Evolutionary conservation across 768 basidiomycete species (phyloP).

Genomic region (Leucogyrophana mollusca): DNA sequence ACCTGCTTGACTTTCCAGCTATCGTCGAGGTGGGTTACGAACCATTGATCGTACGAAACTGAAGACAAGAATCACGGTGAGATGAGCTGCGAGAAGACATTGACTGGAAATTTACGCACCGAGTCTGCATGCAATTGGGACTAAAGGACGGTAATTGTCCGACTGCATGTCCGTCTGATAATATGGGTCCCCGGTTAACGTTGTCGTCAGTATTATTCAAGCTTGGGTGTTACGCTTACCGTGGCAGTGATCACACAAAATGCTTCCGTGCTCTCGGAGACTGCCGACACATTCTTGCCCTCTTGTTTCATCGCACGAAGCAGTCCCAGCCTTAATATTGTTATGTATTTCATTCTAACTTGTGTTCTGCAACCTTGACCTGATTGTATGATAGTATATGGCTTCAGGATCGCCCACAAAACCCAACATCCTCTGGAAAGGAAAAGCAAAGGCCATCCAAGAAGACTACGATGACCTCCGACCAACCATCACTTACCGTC

Average conservation of each 20-base stretch:
- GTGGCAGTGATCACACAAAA: too few species aligned
- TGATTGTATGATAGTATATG: too few species aligned
- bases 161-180: slow-evolving; percentile 5
- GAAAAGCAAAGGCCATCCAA: slow-evolving; percentile 47
- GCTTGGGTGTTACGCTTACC: too few species aligned
- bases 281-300: too few species aligned
- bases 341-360: too few species aligned
- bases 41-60: slow-evolving; percentile 79
- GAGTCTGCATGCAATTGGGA: slow-evolving; percentile 56
- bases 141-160: slow-evolving; percentile 13
- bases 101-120: slow-evolving; percentile 36
- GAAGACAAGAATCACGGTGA: slow-evolving; percentile 1
- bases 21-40: slow-evolving; percentile 65
- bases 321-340: too few species aligned
- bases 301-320: too few species aligned
- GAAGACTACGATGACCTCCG: slow-evolving; percentile 59
- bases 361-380: too few species aligned
- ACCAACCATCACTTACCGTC: slow-evolving; percentile 77
- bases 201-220: too few species aligned
- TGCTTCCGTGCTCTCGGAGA: too few species aligned
- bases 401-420: too few species aligned
- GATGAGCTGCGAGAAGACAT: not conserved
- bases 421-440: slow-evolving; percentile 53
- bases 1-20: slow-evolving; percentile 60
- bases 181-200: too few species aligned